phyloP scores from a whole-genome alignment of 345 rosid species.

The Raphanus sativus region DNA sequence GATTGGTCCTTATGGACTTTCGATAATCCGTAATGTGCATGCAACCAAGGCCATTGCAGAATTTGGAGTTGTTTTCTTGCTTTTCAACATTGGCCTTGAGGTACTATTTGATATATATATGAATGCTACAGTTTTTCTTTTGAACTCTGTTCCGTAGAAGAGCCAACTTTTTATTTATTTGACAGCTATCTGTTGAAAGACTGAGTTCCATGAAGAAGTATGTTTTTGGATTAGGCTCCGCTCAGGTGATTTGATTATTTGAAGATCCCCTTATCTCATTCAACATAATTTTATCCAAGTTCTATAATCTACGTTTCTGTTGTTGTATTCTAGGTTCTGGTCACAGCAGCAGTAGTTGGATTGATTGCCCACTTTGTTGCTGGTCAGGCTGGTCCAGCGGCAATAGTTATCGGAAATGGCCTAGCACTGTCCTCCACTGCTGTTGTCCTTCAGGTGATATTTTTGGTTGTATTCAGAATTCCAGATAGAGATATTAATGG shows the following conservation, averaged over 20 bases:
- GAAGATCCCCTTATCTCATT: neutral
- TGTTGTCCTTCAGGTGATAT: slow-evolving; percentile 85
- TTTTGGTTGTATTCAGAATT: slow-evolving; percentile 4
- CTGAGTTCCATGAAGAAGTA: slow-evolving; percentile 99
- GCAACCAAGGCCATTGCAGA: slow-evolving; percentile 98
- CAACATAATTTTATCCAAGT: neutral
- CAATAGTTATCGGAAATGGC: slow-evolving; percentile 96
- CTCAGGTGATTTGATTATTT: slow-evolving; percentile 66
- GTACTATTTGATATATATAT: slow-evolving; percentile 39
- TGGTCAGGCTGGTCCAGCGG: slow-evolving; percentile 89
- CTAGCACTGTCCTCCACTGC: slow-evolving; percentile 97
- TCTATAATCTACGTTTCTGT: neutral
- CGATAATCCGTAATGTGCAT: slow-evolving; percentile 94
- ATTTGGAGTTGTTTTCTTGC: slow-evolving; percentile 97
- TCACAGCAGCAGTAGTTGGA: slow-evolving; percentile 87
- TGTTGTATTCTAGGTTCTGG: slow-evolving; percentile 70
- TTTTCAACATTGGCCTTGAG: slow-evolving; percentile 99
- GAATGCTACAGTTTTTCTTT: slow-evolving; percentile 27
- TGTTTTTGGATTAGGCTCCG: slow-evolving; percentile 95
- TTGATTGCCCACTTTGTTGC: slow-evolving; percentile 72
- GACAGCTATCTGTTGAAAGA: slow-evolving; percentile 97
- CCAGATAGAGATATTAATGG: neutral
- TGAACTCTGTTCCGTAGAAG: slow-evolving; percentile 23
- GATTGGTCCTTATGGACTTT: slow-evolving; percentile 97
- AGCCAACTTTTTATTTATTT: slow-evolving; percentile 29